Conservation (phyloP, 176 grass and related monocot species). For the Dactylis glomerata region DNA sequence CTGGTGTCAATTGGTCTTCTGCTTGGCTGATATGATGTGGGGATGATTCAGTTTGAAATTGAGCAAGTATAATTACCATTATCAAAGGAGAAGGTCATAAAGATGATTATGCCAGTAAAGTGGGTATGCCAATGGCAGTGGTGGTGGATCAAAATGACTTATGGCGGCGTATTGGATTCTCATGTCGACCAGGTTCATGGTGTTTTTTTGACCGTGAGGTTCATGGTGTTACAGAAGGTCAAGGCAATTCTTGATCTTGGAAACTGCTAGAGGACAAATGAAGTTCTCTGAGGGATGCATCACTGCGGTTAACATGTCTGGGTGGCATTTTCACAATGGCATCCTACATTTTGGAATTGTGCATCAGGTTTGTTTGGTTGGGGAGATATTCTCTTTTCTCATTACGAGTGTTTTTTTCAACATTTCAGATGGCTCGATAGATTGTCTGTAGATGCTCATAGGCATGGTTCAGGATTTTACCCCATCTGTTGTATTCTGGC, state of each 20-base stretch:
- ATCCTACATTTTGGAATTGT: neutral
- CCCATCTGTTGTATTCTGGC: neutral
- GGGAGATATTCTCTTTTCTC: neutral
- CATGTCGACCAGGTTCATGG: neutral
- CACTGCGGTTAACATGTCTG: neutral
- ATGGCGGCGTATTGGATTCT: neutral
- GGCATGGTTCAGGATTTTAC: neutral
- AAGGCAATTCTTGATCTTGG: neutral
- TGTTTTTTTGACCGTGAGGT: too few relatives aligned
- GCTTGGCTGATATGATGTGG: neutral
- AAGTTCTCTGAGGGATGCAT: neutral
- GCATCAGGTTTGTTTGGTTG: neutral
- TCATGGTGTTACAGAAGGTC: neutral
- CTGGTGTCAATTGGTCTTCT: neutral
- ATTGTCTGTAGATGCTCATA: neutral
- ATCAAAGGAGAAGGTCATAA: neutral
- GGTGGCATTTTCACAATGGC: neutral
- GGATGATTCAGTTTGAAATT: neutral
- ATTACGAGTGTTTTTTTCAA: neutral
- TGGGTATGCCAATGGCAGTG: neutral
- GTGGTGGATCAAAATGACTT: neutral
- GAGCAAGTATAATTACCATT: neutral
- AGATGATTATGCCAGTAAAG: neutral
- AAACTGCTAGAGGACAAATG: neutral
- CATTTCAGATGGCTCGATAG: neutral